phyloP scores from a whole-genome alignment of 2,329 filamentous ascomycete genomes.

The Curvularia lunata region DNA sequence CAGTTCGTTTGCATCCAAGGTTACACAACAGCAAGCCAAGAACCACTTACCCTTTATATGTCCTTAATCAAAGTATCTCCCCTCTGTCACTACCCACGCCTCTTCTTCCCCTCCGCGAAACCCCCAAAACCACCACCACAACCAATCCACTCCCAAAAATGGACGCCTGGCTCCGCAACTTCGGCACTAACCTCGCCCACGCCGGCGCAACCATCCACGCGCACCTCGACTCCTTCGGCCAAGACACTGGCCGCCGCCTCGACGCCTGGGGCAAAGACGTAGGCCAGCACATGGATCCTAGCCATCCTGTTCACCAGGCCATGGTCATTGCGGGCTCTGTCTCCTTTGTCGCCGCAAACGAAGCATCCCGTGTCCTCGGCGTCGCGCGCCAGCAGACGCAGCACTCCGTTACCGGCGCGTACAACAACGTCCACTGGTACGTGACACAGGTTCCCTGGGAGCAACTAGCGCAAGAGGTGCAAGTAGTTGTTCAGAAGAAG shows the following conservation, averaged over 20 bases:
- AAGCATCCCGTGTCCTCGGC: background rate
- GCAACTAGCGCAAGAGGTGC: background rate
- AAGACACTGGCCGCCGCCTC: background rate
- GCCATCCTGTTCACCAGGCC: background rate
- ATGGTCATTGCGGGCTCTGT: background rate
- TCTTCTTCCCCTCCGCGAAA: background rate
- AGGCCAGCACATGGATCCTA: background rate
- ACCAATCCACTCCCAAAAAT: background rate
- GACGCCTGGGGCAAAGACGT: background rate
- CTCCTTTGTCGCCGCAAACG: background rate
- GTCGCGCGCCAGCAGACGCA: conserved; percentile 8
- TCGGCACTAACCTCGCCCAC: background rate
- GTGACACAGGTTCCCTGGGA: background rate
- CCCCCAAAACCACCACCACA: too few relatives aligned
- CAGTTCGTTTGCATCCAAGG: background rate
- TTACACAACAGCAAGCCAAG: background rate
- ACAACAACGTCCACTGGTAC: background rate
- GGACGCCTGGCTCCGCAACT: background rate
- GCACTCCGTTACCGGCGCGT: background rate
- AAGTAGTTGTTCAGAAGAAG: too few relatives aligned
- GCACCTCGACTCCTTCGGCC: background rate
- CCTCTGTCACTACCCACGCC: background rate
- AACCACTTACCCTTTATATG: background rate
- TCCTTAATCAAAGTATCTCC: background rate
- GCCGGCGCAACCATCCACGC: background rate